Conservation (phyloP, 2,329 filamentous ascomycete species). For the Dactylellina drechsleri region DNA sequence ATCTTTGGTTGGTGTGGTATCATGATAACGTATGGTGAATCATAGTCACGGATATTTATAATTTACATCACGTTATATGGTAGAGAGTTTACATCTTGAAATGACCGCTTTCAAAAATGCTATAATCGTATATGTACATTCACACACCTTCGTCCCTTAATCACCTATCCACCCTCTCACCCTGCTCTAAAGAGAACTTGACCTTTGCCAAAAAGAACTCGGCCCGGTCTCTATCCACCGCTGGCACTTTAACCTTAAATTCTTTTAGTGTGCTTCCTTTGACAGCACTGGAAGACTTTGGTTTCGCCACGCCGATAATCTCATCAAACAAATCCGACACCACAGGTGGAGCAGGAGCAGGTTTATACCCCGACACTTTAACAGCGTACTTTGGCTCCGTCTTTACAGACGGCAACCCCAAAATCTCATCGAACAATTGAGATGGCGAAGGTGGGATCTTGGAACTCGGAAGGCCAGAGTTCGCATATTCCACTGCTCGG, state of each 20-base stretch:
- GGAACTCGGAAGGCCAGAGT: slow-evolving; percentile 75
- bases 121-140: neutral
- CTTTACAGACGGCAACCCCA: slow-evolving; percentile 77
- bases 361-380: slow-evolving; percentile 64
- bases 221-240: slow-evolving; percentile 82
- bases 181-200: slow-evolving; percentile 82
- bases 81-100: neutral
- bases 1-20: neutral
- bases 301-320: slow-evolving; percentile 67
- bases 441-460: slow-evolving; percentile 69
- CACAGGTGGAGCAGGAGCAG: slow-evolving; percentile 59
- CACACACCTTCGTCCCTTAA: slow-evolving; percentile 45
- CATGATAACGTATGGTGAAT: neutral
- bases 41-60: neutral
- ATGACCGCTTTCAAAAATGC: slow-evolving; percentile 3
- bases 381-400: slow-evolving; percentile 73
- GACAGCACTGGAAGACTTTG: slow-evolving; percentile 59
- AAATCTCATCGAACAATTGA: slow-evolving; percentile 82
- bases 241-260: slow-evolving; percentile 82
- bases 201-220: slow-evolving; percentile 84
- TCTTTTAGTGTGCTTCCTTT: slow-evolving; percentile 73
- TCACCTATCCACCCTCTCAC: slow-evolving; percentile 70
- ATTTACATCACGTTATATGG: neutral
- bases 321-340: slow-evolving; percentile 85
- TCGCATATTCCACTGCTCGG: slow-evolving; percentile 83